These are phyloP conservation scores for Ceraceosorus guamensis DNA, from an alignment of 1,284 basidiomycete genomes.

Conservation along the genomic window DNA sequence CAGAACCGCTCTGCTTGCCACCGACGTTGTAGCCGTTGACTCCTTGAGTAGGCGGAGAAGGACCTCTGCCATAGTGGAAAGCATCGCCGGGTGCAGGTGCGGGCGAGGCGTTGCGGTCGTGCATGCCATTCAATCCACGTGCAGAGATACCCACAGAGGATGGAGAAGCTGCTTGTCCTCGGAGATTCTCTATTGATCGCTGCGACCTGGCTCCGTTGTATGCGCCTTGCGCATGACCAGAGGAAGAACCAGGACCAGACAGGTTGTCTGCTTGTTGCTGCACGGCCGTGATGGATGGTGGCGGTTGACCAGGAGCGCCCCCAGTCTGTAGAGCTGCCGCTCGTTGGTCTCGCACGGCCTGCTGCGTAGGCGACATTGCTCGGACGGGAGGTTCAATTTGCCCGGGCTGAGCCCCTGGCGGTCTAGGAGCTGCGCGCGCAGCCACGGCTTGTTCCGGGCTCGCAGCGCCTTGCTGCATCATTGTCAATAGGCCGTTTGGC, in stretches of 20 bases:
- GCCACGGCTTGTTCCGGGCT: too few relatives aligned
- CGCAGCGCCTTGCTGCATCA: too few relatives aligned
- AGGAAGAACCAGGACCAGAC: too few relatives aligned
- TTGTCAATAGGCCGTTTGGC: not conserved
- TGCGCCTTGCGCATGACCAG: conserved; percentile 12
- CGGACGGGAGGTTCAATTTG: conserved; percentile 5
- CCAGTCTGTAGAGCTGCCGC: conserved; percentile 4
- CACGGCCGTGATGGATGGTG: not conserved
- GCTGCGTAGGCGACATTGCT: conserved; percentile 25
- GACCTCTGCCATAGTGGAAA: conserved; percentile 34
- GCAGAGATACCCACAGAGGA: not conserved
- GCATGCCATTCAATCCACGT: conserved; percentile 22
- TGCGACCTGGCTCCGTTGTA: conserved; percentile 33
- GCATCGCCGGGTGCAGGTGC: conserved; percentile 30
- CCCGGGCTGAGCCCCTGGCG: too few relatives aligned
- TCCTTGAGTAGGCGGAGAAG: conserved; percentile 12
- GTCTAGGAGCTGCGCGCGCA: too few relatives aligned
- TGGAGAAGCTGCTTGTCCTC: conserved; percentile 15
- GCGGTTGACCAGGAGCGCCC: not conserved
- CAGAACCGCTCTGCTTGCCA: not conserved
- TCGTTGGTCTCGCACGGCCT: conserved; percentile 2
- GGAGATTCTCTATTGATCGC: conserved; percentile 36
- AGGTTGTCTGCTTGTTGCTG: conserved; percentile 9
- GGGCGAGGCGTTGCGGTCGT: conserved; percentile 15
- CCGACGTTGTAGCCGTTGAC: not conserved